Percentiles rank a stretch among this genome's conserved stretches.
Evolutionary conservation across 2,329 filamentous ascomycete species (phyloP).

Genomic region (Trichophyton rubrum): DNA sequence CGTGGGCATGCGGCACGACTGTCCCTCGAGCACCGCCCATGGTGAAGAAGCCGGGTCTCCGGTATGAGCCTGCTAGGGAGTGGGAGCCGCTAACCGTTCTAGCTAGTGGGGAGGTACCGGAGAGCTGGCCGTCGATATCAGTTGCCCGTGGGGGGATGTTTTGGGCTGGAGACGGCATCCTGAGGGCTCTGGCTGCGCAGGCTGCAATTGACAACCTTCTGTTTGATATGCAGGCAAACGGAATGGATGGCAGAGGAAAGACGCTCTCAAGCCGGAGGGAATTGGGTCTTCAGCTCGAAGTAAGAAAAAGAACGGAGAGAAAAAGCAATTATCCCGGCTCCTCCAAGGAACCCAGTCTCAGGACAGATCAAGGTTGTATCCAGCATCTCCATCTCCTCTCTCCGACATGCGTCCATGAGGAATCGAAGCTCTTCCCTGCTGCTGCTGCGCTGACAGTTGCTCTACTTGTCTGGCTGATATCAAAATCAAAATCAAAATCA

Average conservation of each 20-base stretch:
- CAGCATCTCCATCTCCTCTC: background rate
- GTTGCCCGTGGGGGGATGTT: background rate
- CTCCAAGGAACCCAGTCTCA: background rate
- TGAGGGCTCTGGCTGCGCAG: background rate
- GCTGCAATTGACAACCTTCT: background rate
- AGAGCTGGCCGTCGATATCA: background rate
- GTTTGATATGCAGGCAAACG: background rate
- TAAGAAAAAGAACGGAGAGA: background rate
- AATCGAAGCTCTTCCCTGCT: background rate
- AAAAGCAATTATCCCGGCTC: background rate
- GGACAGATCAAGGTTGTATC: background rate
- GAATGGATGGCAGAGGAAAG: background rate
- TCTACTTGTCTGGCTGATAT: background rate
- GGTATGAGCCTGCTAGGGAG: constrained; percentile 54
- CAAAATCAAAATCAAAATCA: background rate
- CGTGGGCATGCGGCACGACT: constrained; percentile 42
- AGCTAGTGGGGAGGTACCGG: constrained; percentile 5
- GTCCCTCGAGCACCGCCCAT: constrained; percentile 59
- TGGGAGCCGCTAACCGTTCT: constrained; percentile 26
- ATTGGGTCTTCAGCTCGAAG: background rate
- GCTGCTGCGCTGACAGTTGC: background rate
- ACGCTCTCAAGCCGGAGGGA: background rate
- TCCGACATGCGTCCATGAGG: too few species aligned
- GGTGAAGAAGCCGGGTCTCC: constrained; percentile 63
- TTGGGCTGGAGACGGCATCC: background rate